Percentiles rank a stretch among this genome's conserved stretches.
Evolutionary conservation across 2,329 filamentous ascomycete species (phyloP).

Genomic region (Epichloe glyceriae): DNA sequence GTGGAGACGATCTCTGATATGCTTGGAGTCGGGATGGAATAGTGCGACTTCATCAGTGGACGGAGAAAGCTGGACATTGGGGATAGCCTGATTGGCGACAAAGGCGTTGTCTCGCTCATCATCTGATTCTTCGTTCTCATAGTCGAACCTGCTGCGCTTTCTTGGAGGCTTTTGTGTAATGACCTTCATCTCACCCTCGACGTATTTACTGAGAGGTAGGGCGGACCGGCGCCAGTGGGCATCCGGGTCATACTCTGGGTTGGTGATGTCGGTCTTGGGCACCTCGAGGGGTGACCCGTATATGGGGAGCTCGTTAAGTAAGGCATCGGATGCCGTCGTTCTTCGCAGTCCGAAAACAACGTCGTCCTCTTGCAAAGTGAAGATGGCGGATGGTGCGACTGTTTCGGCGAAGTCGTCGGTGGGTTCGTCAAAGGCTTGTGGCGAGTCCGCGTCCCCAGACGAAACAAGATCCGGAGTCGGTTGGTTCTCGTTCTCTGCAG

Average conservation of each 20-base stretch:
- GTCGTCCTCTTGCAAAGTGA: constrained; percentile 69
- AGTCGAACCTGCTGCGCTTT: constrained; percentile 75
- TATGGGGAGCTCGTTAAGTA: constrained; percentile 70
- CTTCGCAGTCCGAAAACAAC: constrained; percentile 66
- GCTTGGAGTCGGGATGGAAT: constrained; percentile 80
- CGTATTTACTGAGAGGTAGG: constrained; percentile 75
- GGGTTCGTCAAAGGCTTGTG: constrained; percentile 28
- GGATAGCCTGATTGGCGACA: constrained; percentile 36
- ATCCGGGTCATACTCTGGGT: constrained; percentile 52
- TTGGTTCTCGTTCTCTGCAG: constrained; percentile 31
- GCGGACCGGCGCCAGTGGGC: constrained; percentile 63
- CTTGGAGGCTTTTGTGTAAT: constrained; percentile 49
- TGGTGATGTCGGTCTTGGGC: constrained; percentile 42
- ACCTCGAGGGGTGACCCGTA: constrained; percentile 54
- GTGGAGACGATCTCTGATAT: constrained; percentile 78
- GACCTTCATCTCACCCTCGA: constrained; percentile 66
- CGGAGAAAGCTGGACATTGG: constrained; percentile 42
- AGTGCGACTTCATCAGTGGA: constrained; percentile 68
- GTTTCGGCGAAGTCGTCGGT: constrained; percentile 31
- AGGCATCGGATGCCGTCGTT: constrained; percentile 61
- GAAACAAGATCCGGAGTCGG: constrained; percentile 55
- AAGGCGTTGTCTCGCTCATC: constrained; percentile 44
- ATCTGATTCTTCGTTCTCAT: constrained; percentile 59
- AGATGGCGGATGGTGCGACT: constrained; percentile 63
- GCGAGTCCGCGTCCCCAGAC: constrained; percentile 48